Evolutionary conservation across 768 basidiomycete genomes (phyloP).

Genomic region (Goffeauzyma gilvescens): DNA sequence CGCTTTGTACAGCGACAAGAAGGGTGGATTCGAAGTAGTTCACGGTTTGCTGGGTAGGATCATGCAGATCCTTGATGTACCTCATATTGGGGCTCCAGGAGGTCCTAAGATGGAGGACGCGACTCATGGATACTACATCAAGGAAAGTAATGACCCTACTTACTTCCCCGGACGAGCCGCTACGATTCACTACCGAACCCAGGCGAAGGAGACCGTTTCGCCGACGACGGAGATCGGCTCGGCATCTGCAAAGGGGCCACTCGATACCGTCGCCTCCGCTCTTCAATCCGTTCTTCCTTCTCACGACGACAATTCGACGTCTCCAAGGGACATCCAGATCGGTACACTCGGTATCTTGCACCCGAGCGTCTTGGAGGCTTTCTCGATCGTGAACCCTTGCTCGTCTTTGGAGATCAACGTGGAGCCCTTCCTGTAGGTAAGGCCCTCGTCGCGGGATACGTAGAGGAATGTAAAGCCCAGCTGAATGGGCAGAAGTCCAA

Average conservation of each 20-base stretch:
- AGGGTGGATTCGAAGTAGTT: conserved; percentile 87
- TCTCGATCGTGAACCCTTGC: conserved; percentile 86
- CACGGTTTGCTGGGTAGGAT: conserved; percentile 85
- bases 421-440: conserved; percentile 67
- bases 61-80: conserved; percentile 90
- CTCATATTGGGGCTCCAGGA: conserved; percentile 40
- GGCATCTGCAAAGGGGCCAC: conserved; percentile 13
- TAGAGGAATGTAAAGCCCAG: no score
- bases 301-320: conserved; percentile 27
- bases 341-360: conserved; percentile 87
- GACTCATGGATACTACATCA: conserved; percentile 70
- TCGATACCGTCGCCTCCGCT: conserved; percentile 33
- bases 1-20: conserved; percentile 89
- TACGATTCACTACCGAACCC: conserved; percentile 72
- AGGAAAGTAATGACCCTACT: conserved; percentile 62
- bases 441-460: no score
- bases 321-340: conserved; percentile 46
- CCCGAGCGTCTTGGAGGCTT: conserved; percentile 74
- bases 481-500: no score
- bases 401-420: conserved; percentile 84
- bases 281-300: conserved; percentile 37
- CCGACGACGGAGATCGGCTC: conserved; percentile 12
- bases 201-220: no score
- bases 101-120: conserved; percentile 40
- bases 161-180: conserved; percentile 94